These are phyloP conservation scores for Hypholoma fasciculare DNA, from an alignment of 768 basidiomycete genomes.

Conservation along the genomic window DNA sequence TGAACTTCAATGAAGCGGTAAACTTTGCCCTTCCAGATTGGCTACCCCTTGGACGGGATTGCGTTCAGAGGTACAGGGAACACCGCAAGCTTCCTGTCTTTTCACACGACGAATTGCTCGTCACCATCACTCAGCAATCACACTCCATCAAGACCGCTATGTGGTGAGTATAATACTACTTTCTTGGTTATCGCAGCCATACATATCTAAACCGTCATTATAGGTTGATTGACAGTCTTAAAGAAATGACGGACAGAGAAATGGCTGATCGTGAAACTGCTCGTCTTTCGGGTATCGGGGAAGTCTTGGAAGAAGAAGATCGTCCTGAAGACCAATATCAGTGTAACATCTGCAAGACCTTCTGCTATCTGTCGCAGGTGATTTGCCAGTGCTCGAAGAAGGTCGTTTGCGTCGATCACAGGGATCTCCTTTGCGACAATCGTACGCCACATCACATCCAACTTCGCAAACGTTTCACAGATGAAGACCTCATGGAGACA, in stretches of 20 bases:
- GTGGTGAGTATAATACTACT: slow-evolving; percentile 58
- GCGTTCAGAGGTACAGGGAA: slow-evolving; percentile 87
- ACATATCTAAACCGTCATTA: slow-evolving; percentile 6
- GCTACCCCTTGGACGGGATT: slow-evolving; percentile 84
- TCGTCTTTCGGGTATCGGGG: slow-evolving; percentile 58
- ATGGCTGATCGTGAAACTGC: slow-evolving; percentile 63
- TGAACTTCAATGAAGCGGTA: slow-evolving; percentile 99
- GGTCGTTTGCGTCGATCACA: slow-evolving; percentile 87
- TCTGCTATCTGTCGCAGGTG: slow-evolving; percentile 94
- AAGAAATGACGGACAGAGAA: slow-evolving; percentile 90
- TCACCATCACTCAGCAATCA: slow-evolving; percentile 97
- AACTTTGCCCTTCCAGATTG: slow-evolving; percentile 98
- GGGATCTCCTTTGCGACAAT: slow-evolving; percentile 69
- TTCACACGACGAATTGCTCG: slow-evolving; percentile 94
- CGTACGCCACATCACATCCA: slow-evolving; percentile 45
- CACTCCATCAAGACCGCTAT: slow-evolving; percentile 88
- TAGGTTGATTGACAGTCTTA: slow-evolving; percentile 83
- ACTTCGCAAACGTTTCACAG: slow-evolving; percentile 80
- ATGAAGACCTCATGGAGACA: slow-evolving; percentile 72
- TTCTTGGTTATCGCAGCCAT: neutral
- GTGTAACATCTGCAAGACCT: slow-evolving; percentile 89
- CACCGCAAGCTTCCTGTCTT: slow-evolving; percentile 95
- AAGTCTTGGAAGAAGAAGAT: slow-evolving; percentile 77
- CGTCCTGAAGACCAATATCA: slow-evolving; percentile 94
- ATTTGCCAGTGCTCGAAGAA: slow-evolving; percentile 76